These are phyloP conservation scores for Chaetomium fimeti DNA, from an alignment of 495 filamentous ascomycete genomes.

Conservation along the genomic window DNA sequence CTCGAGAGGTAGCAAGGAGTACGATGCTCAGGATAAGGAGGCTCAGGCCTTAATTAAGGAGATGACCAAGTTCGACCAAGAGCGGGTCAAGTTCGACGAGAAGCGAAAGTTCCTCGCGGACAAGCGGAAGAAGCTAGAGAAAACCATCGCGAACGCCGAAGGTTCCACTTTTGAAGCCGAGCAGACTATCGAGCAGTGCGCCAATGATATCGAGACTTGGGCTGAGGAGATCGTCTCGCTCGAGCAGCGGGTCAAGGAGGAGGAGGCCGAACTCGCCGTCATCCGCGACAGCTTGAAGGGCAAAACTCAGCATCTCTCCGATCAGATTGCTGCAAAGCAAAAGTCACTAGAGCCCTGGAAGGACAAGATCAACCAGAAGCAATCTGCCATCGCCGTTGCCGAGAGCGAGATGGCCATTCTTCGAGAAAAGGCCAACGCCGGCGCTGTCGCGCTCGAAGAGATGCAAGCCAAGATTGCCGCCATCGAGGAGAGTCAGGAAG, in stretches of 20 bases:
- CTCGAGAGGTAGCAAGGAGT: slow-evolving; percentile 75
- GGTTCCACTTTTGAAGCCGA: slow-evolving; percentile 68
- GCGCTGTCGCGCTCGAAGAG: slow-evolving; percentile 77
- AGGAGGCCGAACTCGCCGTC: slow-evolving; percentile 75
- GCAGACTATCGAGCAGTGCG: slow-evolving; percentile 72
- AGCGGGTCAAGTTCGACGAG: slow-evolving; percentile 94
- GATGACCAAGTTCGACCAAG: slow-evolving; percentile 89
- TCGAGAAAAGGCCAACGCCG: slow-evolving; percentile 81
- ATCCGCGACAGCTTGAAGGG: slow-evolving; percentile 87
- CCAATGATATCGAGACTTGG: slow-evolving; percentile 73
- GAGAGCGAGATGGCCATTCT: slow-evolving; percentile 92
- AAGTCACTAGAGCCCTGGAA: slow-evolving; percentile 96
- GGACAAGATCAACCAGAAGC: slow-evolving; percentile 92
- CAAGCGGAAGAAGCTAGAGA: slow-evolving; percentile 95
- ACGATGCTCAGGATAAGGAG: slow-evolving; percentile 76
- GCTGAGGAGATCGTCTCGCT: slow-evolving; percentile 65
- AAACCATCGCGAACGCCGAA: slow-evolving; percentile 66
- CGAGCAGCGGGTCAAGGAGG: slow-evolving; percentile 68
- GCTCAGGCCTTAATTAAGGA: slow-evolving; percentile 80
- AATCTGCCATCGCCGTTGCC: slow-evolving; percentile 87
- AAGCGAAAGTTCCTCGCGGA: slow-evolving; percentile 87
- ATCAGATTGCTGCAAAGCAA: slow-evolving; percentile 88
- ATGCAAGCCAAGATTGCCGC: slow-evolving; percentile 71
- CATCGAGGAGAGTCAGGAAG: slow-evolving; percentile 65
- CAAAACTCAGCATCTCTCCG: slow-evolving; percentile 90